These are phyloP conservation scores for Trapa bicornis DNA, from an alignment of 345 rosid genomes.

Conservation along the genomic window DNA sequence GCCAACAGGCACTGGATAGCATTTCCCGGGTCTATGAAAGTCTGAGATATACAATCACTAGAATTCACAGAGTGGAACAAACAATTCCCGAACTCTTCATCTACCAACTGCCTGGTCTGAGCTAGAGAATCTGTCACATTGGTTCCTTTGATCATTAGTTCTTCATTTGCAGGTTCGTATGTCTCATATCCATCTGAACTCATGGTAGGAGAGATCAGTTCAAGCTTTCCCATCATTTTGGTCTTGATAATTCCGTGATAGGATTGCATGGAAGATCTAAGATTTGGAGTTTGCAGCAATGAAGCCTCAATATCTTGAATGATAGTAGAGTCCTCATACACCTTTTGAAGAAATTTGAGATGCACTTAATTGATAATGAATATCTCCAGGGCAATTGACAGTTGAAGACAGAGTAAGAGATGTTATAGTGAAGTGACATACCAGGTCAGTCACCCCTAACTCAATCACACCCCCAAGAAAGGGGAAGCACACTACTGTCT, in stretches of 20 bases:
- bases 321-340: conserved; percentile 57
- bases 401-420: background rate
- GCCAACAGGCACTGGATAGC: conserved; percentile 13
- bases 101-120: conserved; percentile 58
- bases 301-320: conserved; percentile 47
- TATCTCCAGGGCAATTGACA: background rate
- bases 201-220: conserved; percentile 30
- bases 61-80: conserved; percentile 56
- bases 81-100: conserved; percentile 61
- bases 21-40: conserved; percentile 30
- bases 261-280: conserved; percentile 21
- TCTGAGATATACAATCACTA: conserved; percentile 67
- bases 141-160: conserved; percentile 41
- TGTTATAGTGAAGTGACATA: conserved; percentile 22
- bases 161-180: conserved; percentile 33
- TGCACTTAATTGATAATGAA: background rate
- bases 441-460: conserved; percentile 74
- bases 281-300: conserved; percentile 44
- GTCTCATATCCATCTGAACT: conserved; percentile 35
- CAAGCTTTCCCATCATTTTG: conserved; percentile 22
- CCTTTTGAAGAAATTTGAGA: conserved; percentile 23
- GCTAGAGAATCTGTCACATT: conserved; percentile 56
- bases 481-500: conserved; percentile 86
- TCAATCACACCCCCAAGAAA: conserved; percentile 73
- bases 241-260: conserved; percentile 26